A percentile compares a stretch with the other conserved stretches of the same genome.
These are phyloP conservation scores for Meyerozyma smithsonii DNA, from an alignment of 1,139 yeast species.

Conservation along the genomic window DNA sequence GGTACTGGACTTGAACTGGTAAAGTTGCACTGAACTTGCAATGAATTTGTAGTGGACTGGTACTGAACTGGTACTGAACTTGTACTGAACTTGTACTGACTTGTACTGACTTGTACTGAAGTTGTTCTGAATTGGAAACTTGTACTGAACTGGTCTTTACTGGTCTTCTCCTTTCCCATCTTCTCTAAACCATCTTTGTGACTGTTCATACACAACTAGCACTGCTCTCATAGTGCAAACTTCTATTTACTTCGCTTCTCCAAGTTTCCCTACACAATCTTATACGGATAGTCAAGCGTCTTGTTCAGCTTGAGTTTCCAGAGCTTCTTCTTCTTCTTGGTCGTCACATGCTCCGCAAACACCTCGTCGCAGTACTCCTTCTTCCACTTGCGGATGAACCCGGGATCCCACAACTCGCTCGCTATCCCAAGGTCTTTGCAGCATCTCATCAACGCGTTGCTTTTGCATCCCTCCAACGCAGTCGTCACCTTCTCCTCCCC, in stretches of 20 bases:
- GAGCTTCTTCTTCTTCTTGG: constrained; percentile 79
- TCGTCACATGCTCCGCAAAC: constrained; percentile 79
- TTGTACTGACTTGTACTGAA: no score
- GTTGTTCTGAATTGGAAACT: no score
- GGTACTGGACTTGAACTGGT: no score
- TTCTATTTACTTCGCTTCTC: background rate
- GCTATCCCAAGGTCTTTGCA: constrained; percentile 97
- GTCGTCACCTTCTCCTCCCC: constrained; percentile 84
- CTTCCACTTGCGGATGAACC: constrained; percentile 78
- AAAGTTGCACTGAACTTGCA: no score
- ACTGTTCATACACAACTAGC: no score
- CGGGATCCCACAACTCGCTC: constrained; percentile 95
- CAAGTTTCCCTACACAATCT: constrained; percentile 17
- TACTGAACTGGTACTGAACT: no score
- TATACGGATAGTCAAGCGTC: constrained; percentile 76
- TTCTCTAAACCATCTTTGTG: no score
- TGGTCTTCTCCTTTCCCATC: no score
- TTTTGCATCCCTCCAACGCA: constrained; percentile 95
- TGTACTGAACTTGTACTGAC: no score
- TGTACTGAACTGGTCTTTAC: no score
- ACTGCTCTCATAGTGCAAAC: no score
- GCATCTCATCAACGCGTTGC: constrained; percentile 95
- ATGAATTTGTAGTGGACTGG: no score
- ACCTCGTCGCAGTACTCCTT: constrained; percentile 72
- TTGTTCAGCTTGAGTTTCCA: constrained; percentile 84